Evolutionary conservation across 108 stramenopile species (phyloP).

Genomic region (Aurantiochytrium sp.): DNA sequence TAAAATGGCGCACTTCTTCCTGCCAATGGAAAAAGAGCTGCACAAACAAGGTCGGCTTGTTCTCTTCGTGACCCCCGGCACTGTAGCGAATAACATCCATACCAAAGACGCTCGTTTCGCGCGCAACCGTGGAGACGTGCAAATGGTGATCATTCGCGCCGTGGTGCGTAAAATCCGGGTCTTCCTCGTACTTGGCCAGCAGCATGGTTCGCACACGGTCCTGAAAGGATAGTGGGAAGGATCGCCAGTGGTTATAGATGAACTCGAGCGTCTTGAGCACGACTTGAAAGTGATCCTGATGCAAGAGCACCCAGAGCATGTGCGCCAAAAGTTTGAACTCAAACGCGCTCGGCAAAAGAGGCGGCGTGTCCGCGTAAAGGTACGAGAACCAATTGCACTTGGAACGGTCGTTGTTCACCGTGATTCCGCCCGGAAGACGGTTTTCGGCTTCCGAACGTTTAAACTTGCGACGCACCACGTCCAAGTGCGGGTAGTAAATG

Average conservation of each 20-base stretch:
- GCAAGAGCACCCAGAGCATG: slow-evolving; percentile 19
- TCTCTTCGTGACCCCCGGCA: not conserved
- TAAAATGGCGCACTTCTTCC: not conserved
- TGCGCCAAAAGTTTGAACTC: not conserved
- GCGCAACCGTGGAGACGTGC: not conserved
- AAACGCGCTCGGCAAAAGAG: not conserved
- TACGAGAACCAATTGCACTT: slow-evolving; percentile 17
- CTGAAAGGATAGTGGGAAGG: not conserved
- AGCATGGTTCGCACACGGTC: not conserved
- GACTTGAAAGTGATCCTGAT: not conserved
- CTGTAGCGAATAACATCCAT: not conserved
- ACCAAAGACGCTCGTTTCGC: not conserved
- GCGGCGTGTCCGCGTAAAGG: not conserved
- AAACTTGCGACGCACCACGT: slow-evolving; percentile 8
- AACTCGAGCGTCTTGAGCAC: not conserved
- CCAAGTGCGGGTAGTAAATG: slow-evolving; percentile 3
- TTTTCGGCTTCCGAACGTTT: not conserved
- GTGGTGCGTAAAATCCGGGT: not conserved
- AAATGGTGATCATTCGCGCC: not conserved
- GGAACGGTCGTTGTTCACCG: not conserved
- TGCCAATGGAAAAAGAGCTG: slow-evolving; percentile 15
- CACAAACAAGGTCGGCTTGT: not conserved
- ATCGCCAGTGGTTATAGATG: not conserved
- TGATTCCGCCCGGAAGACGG: not conserved
- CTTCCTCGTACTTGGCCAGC: not conserved